Evolutionary conservation across 306 rosid species (phyloP).

Genomic region (Cyamopsis tetragonoloba): DNA sequence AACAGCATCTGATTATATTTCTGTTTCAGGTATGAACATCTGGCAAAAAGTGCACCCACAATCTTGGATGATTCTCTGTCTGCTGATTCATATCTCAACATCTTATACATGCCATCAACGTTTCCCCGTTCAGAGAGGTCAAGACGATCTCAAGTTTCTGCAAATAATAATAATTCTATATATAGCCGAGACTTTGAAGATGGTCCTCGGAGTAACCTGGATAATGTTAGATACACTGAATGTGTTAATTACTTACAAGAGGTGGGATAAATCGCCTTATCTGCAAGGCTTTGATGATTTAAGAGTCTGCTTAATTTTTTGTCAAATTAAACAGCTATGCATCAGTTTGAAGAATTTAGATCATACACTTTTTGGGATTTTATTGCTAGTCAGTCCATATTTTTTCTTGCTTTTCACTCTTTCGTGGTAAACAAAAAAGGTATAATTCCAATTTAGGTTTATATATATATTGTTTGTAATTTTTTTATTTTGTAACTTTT

Average conservation of each 20-base stretch:
- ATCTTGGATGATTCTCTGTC: conserved; percentile 98
- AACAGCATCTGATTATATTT: conserved; percentile 27
- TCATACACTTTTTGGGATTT: background rate
- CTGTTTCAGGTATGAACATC: conserved; percentile 87
- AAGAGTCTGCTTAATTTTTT: conserved; percentile 1
- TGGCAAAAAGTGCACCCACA: conserved; percentile 97
- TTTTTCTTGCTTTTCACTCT: background rate
- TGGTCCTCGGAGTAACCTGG: conserved; percentile 96
- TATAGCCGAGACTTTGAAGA: conserved; percentile 66
- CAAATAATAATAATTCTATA: conserved; percentile 53
- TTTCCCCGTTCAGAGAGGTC: conserved; percentile 96
- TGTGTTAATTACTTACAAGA: conserved; percentile 91
- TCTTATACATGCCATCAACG: conserved; percentile 91
- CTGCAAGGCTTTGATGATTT: conserved; percentile 6
- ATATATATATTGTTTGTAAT: background rate
- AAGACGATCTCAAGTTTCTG: conserved; percentile 61
- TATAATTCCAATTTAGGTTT: background rate
- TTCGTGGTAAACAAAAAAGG: background rate
- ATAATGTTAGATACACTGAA: conserved; percentile 65
- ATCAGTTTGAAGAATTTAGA: conserved; percentile 12
- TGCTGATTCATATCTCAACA: conserved; percentile 97
- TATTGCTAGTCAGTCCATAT: background rate
- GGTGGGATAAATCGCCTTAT: conserved; percentile 41
- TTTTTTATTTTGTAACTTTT: background rate
- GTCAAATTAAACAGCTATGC: background rate